phyloP scores from a whole-genome alignment of 805 yeast genomes.

The Cyberlindnera amylophila region DNA sequence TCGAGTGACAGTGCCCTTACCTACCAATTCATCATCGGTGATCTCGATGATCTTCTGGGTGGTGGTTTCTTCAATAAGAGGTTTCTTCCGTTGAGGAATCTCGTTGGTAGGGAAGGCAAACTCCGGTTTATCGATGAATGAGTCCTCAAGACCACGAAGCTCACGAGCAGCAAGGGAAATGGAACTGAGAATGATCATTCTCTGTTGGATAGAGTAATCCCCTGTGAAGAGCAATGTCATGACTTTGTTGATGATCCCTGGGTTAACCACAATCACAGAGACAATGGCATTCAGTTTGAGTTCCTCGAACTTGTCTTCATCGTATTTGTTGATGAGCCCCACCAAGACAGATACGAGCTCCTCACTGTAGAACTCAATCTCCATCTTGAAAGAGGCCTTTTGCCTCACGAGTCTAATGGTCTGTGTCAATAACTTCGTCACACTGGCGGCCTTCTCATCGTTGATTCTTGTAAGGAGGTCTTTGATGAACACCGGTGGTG shows the following conservation, averaged over 20 bases:
- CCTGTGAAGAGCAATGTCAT: slow-evolving; percentile 53
- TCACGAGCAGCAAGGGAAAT: slow-evolving; percentile 72
- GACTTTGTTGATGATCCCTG: slow-evolving; percentile 38
- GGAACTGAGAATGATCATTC: slow-evolving; percentile 65
- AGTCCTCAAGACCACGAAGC: slow-evolving; percentile 59
- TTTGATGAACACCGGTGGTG: slow-evolving; percentile 67
- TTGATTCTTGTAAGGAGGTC: slow-evolving; percentile 60
- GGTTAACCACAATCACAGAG: slow-evolving; percentile 56
- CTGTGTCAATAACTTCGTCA: slow-evolving; percentile 42
- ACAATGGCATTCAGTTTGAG: slow-evolving; percentile 60
- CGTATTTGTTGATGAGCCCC: slow-evolving; percentile 53
- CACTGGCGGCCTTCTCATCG: slow-evolving; percentile 39
- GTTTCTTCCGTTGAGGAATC: slow-evolving; percentile 22
- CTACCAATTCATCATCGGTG: slow-evolving; percentile 6
- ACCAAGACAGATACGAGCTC: slow-evolving; percentile 49
- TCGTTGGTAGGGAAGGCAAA: slow-evolving; percentile 33
- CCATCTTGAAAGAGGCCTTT: slow-evolving; percentile 57
- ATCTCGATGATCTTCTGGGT: slow-evolving; percentile 18
- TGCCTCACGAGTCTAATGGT: slow-evolving; percentile 55
- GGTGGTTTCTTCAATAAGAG: slow-evolving; percentile 13
- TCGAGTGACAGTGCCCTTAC: slow-evolving; percentile 27
- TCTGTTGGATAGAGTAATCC: slow-evolving; percentile 77
- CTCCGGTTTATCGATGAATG: slow-evolving; percentile 37
- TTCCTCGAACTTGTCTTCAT: slow-evolving; percentile 58
- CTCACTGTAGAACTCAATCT: slow-evolving; percentile 54